Evolutionary conservation across 371 early-diverging fungal genomes (phyloP).

Genomic region (Actinomortierella ambigua): DNA sequence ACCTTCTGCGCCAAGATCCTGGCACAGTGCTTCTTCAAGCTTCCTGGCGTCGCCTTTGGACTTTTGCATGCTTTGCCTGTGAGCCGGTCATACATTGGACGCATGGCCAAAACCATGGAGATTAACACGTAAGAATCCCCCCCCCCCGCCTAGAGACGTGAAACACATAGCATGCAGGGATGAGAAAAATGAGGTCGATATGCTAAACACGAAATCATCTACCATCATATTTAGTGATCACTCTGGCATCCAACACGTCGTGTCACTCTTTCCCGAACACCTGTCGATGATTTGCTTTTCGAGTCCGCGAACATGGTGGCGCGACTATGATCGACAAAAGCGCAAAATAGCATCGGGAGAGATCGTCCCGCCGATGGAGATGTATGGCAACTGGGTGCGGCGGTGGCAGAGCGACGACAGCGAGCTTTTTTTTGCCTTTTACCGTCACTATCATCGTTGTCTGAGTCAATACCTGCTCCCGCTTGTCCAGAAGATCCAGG

Average conservation of each 20-base stretch:
- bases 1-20: constrained; percentile 55
- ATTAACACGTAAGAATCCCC: constrained; percentile 19
- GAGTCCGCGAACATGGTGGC: constrained; percentile 45
- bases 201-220: neutral
- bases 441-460: constrained; percentile 57
- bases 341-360: constrained; percentile 38
- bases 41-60: constrained; percentile 55
- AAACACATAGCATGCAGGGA: neutral
- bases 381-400: constrained; percentile 56
- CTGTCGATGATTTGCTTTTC: constrained; percentile 36
- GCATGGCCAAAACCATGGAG: constrained; percentile 49
- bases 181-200: neutral
- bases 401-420: constrained; percentile 66
- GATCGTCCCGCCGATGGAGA: constrained; percentile 43
- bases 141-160: constrained; percentile 1
- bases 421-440: constrained; percentile 63
- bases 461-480: constrained; percentile 45
- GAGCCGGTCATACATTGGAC: constrained; percentile 45
- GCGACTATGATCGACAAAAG: constrained; percentile 45
- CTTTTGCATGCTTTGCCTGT: constrained; percentile 50
- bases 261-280: too few species aligned
- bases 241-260: constrained; percentile 36
- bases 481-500: constrained; percentile 30
- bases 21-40: constrained; percentile 61
- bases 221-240: constrained; percentile 17